Conservation (phyloP, 345 rosid species). For the Eucalyptus regnans region DNA sequence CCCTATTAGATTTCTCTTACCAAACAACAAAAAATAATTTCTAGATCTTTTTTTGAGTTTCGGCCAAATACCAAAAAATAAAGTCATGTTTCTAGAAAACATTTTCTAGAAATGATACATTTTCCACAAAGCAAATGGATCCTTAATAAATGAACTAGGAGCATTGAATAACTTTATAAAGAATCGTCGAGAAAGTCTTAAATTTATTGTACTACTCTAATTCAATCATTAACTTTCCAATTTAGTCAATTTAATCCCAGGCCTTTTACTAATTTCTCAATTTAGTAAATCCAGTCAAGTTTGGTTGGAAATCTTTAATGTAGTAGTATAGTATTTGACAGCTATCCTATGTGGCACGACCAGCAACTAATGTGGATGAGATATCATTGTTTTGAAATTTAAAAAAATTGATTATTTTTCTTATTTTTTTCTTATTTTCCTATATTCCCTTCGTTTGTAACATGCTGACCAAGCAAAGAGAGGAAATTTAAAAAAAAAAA, state of each 20-base stretch:
- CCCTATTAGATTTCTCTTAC: too few relatives aligned
- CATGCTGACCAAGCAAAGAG: accelerated
- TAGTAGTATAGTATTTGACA: accelerated
- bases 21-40: too few relatives aligned
- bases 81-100: too few relatives aligned
- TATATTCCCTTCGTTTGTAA: neutral
- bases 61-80: accelerated
- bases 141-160: too few relatives aligned
- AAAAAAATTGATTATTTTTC: accelerated
- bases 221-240: accelerated
- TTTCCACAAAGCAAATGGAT: too few relatives aligned
- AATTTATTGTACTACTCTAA: accelerated
- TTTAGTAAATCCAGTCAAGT: too few relatives aligned
- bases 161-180: too few relatives aligned
- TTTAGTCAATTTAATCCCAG: accelerated
- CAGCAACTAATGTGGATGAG: accelerated
- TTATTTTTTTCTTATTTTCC: too few relatives aligned
- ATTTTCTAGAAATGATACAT: too few relatives aligned
- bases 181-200: accelerated
- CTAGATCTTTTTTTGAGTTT: accelerated
- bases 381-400: neutral
- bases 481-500: neutral
- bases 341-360: accelerated
- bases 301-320: accelerated
- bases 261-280: accelerated